phyloP scores from a whole-genome alignment of 169 alveolate genomes.

The Fabrea salina region DNA sequence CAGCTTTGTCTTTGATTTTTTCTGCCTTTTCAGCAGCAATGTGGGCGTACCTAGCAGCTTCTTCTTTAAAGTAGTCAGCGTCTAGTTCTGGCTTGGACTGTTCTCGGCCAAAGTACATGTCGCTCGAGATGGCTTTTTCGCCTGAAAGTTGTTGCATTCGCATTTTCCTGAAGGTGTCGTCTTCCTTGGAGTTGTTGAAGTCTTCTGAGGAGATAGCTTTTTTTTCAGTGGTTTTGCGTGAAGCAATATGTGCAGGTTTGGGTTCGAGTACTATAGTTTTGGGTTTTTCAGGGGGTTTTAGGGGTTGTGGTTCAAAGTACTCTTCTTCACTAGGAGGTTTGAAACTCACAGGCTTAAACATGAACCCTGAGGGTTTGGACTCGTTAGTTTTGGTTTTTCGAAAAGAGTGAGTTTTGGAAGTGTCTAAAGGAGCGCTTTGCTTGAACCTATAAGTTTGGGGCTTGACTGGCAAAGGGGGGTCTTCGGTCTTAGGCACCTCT shows the following conservation, averaged over 20 bases:
- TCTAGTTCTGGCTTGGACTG: not conserved
- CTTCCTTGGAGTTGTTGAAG: not conserved
- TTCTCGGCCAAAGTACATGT: constrained; percentile 27
- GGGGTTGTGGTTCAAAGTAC: constrained; percentile 18
- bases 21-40: constrained; percentile 23
- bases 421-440: not conserved
- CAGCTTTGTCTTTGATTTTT: too few relatives aligned
- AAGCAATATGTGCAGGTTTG: not conserved
- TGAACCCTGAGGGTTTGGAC: not conserved
- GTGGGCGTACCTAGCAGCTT: not conserved
- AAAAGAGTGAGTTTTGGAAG: constrained; percentile 9
- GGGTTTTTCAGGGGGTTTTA: constrained; percentile 1
- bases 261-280: not conserved
- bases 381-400: constrained; percentile 11
- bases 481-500: not conserved
- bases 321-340: constrained; percentile 11
- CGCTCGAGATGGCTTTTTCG: constrained; percentile 5
- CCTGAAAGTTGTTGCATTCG: not conserved
- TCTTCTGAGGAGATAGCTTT: constrained; percentile 9
- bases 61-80: constrained; percentile 16
- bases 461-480: not conserved
- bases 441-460: not conserved
- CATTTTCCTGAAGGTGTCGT: not conserved
- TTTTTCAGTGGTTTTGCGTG: not conserved
- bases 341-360: constrained; percentile 14